phyloP scores from a whole-genome alignment of 768 basidiomycete species.

The Lentinula guzmanii region DNA sequence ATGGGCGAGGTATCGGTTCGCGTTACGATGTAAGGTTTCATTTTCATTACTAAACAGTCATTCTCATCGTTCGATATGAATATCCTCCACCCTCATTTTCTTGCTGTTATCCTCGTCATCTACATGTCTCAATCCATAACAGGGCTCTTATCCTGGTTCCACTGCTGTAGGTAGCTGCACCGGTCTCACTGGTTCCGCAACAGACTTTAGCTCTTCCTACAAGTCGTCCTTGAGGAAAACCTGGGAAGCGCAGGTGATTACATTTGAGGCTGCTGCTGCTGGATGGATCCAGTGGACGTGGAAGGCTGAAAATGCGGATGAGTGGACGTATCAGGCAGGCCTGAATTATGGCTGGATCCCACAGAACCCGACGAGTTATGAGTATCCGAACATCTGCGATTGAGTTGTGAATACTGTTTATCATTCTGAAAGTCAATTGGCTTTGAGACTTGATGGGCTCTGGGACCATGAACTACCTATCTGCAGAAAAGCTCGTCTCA shows the following conservation, averaged over 20 bases:
- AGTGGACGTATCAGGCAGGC: conserved; percentile 88
- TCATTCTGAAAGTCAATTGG: neutral
- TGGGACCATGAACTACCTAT: no score
- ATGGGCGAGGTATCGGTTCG: conserved; percentile 71
- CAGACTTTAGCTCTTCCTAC: conserved; percentile 68
- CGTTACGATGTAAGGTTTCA: conserved; percentile 37
- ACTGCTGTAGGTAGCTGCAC: conserved; percentile 68
- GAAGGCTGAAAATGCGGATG: conserved; percentile 79
- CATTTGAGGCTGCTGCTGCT: conserved; percentile 54
- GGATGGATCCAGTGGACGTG: conserved; percentile 85
- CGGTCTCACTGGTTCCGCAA: conserved; percentile 65
- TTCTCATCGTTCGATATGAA: neutral
- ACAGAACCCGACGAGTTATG: conserved; percentile 34
- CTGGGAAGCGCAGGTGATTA: conserved; percentile 80
- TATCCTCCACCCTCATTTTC: neutral
- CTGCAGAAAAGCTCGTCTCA: no score
- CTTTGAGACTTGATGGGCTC: no score
- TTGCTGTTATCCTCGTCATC: neutral
- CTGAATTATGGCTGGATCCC: conserved; percentile 78
- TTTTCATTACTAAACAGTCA: neutral
- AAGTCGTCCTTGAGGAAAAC: conserved; percentile 76
- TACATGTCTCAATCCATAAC: neutral
- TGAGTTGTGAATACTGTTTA: neutral
- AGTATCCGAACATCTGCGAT: conserved; percentile 60
- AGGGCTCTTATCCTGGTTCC: conserved; percentile 58